Base-by-base conservation (phyloP, 495 filamentous ascomycete species). In the Daldinia bambusicola region DNA sequence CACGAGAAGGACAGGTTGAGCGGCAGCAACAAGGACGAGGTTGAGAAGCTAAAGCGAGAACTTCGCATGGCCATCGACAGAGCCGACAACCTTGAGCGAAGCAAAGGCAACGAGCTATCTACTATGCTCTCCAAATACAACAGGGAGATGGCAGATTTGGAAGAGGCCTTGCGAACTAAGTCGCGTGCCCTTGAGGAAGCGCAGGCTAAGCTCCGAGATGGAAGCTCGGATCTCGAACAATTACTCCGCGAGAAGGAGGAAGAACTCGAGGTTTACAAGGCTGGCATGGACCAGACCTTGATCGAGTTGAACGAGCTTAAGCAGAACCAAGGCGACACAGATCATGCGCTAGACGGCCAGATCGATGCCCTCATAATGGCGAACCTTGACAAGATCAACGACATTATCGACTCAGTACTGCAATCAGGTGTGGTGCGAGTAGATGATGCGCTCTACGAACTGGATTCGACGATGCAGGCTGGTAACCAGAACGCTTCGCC, bases 401-500 rank as follows among this genome's bases (percentile, higher is more conserved):
- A 97, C 59, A 97, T 98, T 67, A 97, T 99, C 74, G 95, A 99
- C 80, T 96, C 95, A 3, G 95, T 99, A 37, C 84, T 99, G 38
- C 93, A 97, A 80, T 89, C 93, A 56, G 96, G 93, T 76, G 93
- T 98, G 59, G 90, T 94, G 79, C 91, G 95, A 41, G 94, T 99
- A 48, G 95, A 99, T 75, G 95, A 99, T 80, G 93, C 95, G 56
- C 81, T 99, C 26, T 99, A 99, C 79, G 95, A 99, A 79, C 85
- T 99, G 30, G 95, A 99, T 78, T 98, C 95, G 4, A 89, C 91
- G 58, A 98, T 97, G 93, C 95, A 98, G 78, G 95, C 95, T 48
- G 95, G 95, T 74, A 99, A 99, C 81, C 95, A 98, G 82, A 98
- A 94, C 73, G 95, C 95, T 2, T 96, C 94, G 30, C 93, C 95